Base-by-base conservation (phyloP, 2,329 filamentous ascomycete genomes). In the Sporothrix inflata region DNA sequence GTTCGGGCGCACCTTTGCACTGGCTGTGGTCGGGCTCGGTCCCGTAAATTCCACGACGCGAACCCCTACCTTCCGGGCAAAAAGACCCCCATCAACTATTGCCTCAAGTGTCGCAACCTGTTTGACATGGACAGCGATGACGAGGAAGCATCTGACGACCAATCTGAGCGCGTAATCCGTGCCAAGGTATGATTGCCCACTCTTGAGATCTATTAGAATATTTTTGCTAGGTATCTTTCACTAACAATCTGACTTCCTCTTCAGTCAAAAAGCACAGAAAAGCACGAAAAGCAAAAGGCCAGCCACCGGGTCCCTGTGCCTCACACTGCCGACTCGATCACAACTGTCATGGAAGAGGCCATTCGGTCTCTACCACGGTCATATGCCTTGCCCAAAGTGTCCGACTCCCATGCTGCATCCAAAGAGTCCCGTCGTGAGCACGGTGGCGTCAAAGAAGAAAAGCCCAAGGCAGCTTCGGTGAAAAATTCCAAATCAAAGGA, bases 1-100 rank as follows among this genome's bases (percentile, higher is more conserved):
- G 38, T 47, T n/a, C 70, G 60, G 45, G 47, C 45, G 27, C 83
- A 84, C 70, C 81, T 85, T 24, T 87, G 85, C 76, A 82, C 79
- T 53, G 76, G 79, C 34, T 85, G 84, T 71, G 81, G 82, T 27
- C 79, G 78, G 27, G 76, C 81, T 6, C 79, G 84, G 57, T 85
- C 84, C 5, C 77, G 77, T 34, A 77, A 76, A 12, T 85, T 82
- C 60, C 83, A 85, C 53, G 68, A 77, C 53, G 75, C 79, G 7
- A 77, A 82, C 67, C 77, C 80, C 5, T 73, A 82, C 53, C 73
- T 75, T 73, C 73, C 76, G 60, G 76, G 78, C 60, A 73, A 78
- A 57, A 74, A 79, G 78, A 75, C 83, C 16, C 70, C 74, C n/a
- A 73, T 78, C 57, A 80, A 77, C 21, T 82, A 78, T 63, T 83